Percentiles rank a stretch among this genome's conserved stretches.
Evolutionary conservation across 306 rosid species (phyloP).

Genomic region (Cajanus cajan): DNA sequence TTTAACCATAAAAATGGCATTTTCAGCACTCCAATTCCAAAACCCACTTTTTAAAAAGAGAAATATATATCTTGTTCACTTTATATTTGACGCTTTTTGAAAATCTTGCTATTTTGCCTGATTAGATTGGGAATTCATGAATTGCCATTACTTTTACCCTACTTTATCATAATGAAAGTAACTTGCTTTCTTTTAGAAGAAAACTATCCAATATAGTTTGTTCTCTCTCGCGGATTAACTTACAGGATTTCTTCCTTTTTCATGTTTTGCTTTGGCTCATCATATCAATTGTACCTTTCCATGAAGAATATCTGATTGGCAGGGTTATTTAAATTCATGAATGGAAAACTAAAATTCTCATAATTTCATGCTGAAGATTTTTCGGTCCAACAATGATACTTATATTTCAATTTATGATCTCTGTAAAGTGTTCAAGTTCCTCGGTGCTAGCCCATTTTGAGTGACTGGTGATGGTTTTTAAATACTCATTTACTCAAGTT

Average conservation of each 20-base stretch:
- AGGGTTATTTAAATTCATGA: background rate
- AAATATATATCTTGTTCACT: slow-evolving; percentile 26
- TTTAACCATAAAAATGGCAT: slow-evolving; percentile 32
- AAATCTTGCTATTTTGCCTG: slow-evolving; percentile 33
- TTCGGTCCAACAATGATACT: background rate
- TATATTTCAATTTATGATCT: background rate
- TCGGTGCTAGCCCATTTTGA: background rate
- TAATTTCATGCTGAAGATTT: background rate
- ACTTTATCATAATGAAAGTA: slow-evolving; percentile 23
- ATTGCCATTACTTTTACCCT: background rate
- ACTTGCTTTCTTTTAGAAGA: slow-evolving; percentile 39
- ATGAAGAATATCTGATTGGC: background rate
- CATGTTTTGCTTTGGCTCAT: slow-evolving; percentile 9
- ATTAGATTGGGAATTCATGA: slow-evolving; percentile 30
- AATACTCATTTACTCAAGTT: background rate
- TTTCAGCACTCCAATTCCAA: slow-evolving; percentile 41
- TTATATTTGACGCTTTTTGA: slow-evolving; percentile 39
- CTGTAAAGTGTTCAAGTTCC: background rate
- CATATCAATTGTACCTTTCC: background rate
- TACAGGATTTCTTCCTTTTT: background rate
- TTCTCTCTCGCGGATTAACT: background rate
- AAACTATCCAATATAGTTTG: slow-evolving; percentile 16
- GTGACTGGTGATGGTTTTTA: background rate
- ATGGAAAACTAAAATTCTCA: background rate
- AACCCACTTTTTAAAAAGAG: slow-evolving; percentile 48